A percentile compares a stretch with the other conserved stretches of the same genome.
Conservation (phyloP, 1,139 yeast genomes). For the Candida tunisiensis region DNA sequence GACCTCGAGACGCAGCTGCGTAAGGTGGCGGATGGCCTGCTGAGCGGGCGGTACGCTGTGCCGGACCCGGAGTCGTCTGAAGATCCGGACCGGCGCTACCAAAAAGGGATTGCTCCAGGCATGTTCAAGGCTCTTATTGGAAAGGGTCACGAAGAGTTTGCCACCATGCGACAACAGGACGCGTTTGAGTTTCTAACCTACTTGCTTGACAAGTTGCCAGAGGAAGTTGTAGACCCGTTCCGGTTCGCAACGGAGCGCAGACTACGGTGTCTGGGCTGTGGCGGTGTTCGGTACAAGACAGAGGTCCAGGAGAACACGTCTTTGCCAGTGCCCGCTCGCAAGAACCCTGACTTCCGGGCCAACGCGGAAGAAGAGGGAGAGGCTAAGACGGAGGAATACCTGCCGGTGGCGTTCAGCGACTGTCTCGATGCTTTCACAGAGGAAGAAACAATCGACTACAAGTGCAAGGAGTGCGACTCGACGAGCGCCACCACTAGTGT, state of each 20-base stretch:
- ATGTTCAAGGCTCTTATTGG: constrained; percentile 67
- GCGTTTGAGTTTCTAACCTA: constrained; percentile 77
- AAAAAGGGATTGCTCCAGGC: constrained; percentile 61
- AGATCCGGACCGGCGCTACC: constrained; percentile 49
- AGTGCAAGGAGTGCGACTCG: constrained; percentile 26
- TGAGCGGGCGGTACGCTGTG: constrained; percentile 55
- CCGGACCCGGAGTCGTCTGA: constrained; percentile 21
- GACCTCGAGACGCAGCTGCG: constrained; percentile 57
- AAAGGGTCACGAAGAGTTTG: constrained; percentile 61
- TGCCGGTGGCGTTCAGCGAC: constrained; percentile 34
- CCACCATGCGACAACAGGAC: constrained; percentile 84
- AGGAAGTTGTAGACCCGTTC: constrained; percentile 37
- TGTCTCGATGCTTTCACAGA: constrained; percentile 30
- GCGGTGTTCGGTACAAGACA: constrained; percentile 36
- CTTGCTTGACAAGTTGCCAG: constrained; percentile 37
- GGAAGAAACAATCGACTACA: constrained; percentile 45
- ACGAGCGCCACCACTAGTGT: constrained; percentile 27
- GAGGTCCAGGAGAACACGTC: constrained; percentile 57
- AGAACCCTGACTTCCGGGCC: no score
- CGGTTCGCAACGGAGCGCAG: constrained; percentile 52
- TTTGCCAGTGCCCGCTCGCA: constrained; percentile 35
- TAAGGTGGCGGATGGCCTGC: constrained; percentile 66
- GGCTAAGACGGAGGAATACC: constrained; percentile 29
- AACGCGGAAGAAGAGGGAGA: constrained; percentile 24
- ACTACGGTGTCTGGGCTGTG: constrained; percentile 44